Conservation (phyloP, 106 monocot genomes). For the Dendrobium huoshanense region DNA sequence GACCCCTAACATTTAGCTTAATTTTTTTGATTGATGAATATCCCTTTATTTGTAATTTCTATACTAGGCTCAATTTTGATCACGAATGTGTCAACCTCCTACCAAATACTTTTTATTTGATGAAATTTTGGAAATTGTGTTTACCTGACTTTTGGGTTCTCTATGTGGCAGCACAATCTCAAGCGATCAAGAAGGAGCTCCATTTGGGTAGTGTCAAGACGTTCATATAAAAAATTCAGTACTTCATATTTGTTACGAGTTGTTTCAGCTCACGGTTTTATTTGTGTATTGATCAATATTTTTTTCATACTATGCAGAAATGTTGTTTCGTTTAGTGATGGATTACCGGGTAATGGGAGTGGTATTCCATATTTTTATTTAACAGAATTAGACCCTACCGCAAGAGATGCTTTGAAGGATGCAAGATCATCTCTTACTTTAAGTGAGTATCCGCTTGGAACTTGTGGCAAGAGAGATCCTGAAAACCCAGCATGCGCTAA, state of each 20-base stretch:
- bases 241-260: not conserved
- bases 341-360: slow-evolving; percentile 45
- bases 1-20: not conserved
- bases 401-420: slow-evolving; percentile 66
- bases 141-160: not conserved
- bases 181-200: slow-evolving; percentile 59
- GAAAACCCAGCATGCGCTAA: slow-evolving; percentile 87
- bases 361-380: slow-evolving; percentile 84
- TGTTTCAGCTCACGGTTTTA: not conserved
- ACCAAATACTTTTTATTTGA: not conserved
- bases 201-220: slow-evolving; percentile 58
- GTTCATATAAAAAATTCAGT: not conserved
- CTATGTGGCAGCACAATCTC: slow-evolving; percentile 68
- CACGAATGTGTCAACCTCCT: not conserved
- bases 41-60: not conserved
- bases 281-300: not conserved
- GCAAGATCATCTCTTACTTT: slow-evolving; percentile 64
- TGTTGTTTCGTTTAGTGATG: slow-evolving; percentile 97
- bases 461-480: slow-evolving; percentile 74
- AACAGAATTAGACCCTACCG: slow-evolving; percentile 73
- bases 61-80: not conserved
- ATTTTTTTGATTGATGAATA: not conserved
- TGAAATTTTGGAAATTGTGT: not conserved
- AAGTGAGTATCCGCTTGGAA: slow-evolving; percentile 74
- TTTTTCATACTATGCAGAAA: slow-evolving; percentile 33